Conservation (phyloP, 257 asterid genomes). For the Jaltomata sinuosa region DNA sequence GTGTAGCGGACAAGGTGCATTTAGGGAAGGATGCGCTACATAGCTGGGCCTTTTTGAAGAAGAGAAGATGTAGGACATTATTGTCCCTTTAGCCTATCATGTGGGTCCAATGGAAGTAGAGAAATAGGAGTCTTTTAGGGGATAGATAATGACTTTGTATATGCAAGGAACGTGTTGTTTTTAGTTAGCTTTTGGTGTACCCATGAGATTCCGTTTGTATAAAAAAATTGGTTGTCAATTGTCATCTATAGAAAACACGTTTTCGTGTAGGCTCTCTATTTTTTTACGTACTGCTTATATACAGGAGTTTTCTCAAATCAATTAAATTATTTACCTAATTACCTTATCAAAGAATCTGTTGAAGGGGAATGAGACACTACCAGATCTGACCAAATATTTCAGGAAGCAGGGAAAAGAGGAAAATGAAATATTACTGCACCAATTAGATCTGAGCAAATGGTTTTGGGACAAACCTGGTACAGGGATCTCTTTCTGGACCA, state of each 20-base stretch:
- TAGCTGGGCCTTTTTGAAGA: background rate
- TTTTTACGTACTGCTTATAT: background rate
- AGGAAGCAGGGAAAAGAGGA: background rate
- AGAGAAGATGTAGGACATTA: background rate
- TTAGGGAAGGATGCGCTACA: background rate
- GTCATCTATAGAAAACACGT: background rate
- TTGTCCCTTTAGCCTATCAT: background rate
- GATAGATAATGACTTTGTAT: background rate
- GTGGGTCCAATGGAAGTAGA: background rate
- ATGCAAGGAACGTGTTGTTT: background rate
- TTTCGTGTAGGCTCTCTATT: background rate
- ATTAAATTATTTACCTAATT: background rate
- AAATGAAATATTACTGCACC: background rate
- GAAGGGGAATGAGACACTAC: background rate
- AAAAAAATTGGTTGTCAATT: background rate
- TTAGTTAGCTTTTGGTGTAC: background rate
- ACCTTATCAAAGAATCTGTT: background rate
- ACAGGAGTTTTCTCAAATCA: background rate
- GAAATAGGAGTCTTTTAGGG: background rate
- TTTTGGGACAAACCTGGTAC: slow-evolving; percentile 28
- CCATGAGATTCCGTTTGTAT: background rate
- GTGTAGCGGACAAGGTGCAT: background rate
- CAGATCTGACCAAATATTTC: background rate
- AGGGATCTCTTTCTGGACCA: slow-evolving; percentile 46
- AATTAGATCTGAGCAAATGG: background rate